Percentiles rank a stretch among this genome's conserved stretches.
Evolutionary conservation across 1,284 basidiomycete genomes (phyloP).

Genomic region (Leccinum pseudoinsigne): DNA sequence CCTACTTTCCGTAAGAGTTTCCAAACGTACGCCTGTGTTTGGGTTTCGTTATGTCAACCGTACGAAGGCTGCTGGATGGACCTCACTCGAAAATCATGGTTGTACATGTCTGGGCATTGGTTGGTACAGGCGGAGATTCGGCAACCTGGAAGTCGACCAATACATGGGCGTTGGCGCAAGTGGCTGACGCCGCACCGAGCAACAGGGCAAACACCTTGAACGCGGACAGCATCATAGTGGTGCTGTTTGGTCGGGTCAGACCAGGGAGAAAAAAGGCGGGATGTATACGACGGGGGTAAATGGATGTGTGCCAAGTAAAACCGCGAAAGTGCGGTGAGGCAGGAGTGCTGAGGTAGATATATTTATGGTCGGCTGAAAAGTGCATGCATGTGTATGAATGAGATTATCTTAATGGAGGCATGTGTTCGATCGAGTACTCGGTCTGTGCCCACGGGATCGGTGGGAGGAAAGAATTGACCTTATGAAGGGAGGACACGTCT

Average conservation of each 20-base stretch:
- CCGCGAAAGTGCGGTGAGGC: background rate
- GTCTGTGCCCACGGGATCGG: background rate
- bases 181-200: slow-evolving; percentile 6
- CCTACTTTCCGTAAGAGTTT: slow-evolving; percentile 66
- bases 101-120: slow-evolving; percentile 59
- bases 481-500: background rate
- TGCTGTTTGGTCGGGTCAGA: background rate
- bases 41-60: slow-evolving; percentile 1
- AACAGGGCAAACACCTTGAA: slow-evolving; percentile 17
- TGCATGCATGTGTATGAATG: background rate
- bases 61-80: background rate
- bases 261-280: background rate
- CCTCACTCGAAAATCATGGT: slow-evolving; percentile 62
- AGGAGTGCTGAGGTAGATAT: background rate
- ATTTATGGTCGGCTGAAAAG: background rate
- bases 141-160: slow-evolving; percentile 74
- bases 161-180: slow-evolving; percentile 37
- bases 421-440: background rate
- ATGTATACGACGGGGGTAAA: slow-evolving; percentile 5
- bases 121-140: slow-evolving; percentile 65
- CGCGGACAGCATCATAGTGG: slow-evolving; percentile 15
- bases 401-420: background rate
- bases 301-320: background rate
- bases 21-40: slow-evolving; percentile 63
- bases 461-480: background rate